Percentiles rank a stretch among this genome's conserved stretches.
Conservation (phyloP, 306 rosid genomes). For the Ochetophila trinervis region DNA sequence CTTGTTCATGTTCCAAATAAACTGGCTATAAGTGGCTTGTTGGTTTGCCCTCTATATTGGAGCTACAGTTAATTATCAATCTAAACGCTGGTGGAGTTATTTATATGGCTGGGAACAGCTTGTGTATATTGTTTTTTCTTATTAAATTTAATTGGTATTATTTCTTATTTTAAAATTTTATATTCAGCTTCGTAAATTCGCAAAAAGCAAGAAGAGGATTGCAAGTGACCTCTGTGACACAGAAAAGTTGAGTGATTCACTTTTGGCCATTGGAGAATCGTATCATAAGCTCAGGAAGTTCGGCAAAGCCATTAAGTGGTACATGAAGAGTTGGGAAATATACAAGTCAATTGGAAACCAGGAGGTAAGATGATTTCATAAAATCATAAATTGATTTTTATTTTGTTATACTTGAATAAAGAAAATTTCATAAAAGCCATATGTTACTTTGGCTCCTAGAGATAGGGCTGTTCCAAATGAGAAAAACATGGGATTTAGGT, state of each 20-base stretch:
- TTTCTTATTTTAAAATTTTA: constrained; percentile 31
- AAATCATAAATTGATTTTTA: background rate
- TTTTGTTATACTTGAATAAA: background rate
- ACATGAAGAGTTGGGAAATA: constrained; percentile 68
- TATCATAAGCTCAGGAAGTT: constrained; percentile 73
- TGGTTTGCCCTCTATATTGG: background rate
- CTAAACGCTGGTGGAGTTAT: constrained; percentile 6
- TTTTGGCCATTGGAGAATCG: constrained; percentile 69
- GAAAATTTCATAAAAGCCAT: background rate
- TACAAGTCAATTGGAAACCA: constrained; percentile 65
- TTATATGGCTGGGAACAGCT: constrained; percentile 18
- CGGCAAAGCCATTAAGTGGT: constrained; percentile 74
- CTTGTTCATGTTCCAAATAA: background rate
- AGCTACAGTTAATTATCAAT: background rate
- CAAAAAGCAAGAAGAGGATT: constrained; percentile 70
- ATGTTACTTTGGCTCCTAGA: constrained; percentile 17
- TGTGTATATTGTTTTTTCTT: background rate
- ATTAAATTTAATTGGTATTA: background rate
- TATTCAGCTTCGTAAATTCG: constrained; percentile 63
- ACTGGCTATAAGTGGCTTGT: background rate
- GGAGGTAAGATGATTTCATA: constrained; percentile 53
- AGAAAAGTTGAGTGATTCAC: constrained; percentile 72
- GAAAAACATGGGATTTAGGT: background rate
- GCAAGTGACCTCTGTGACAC: constrained; percentile 68
- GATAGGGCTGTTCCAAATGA: constrained; percentile 7